Evolutionary conservation across 352 stramenopile genomes (phyloP), one percentile per base, ranked within the genome.

Genomic region (Pythium periplocum): DNA sequence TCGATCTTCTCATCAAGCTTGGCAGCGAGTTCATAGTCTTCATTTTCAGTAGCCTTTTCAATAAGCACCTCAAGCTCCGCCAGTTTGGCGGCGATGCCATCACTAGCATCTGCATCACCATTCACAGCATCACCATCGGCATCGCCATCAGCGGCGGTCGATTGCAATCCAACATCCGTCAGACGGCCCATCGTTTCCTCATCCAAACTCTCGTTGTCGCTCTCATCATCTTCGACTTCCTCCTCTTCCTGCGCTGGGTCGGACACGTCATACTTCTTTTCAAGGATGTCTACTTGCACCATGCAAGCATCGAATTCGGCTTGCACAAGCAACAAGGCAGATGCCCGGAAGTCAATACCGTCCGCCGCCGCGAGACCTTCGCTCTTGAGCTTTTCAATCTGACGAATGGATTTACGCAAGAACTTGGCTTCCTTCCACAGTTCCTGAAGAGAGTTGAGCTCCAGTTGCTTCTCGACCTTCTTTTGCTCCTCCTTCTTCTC

Each of bases 401-500:
- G 76, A 10, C 73, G 73, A 31, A 90, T 52, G 3, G 80, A 73
- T 4, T 64, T 59, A 10, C 75, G 68, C 45, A 94, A 45, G 39
- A 84, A 66, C 49, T 81, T 83, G 11, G 71, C 71, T 62, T 90
- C 78, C 52, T 91, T 86, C 75, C 82, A 90, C 53, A 91, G 51
- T 53, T 88, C 81, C n/a, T 86, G 63, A 4, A 93, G 40, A 40
- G 68, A 73, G 42, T 64, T 77, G 31, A 91, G 53, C 44, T 91
- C 83, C 30, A 93, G 49, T 38, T 85, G 71, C 38, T 88, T 90
- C 48, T 93, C 79, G 45, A 90, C 73, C 34, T 71, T 70, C 50
- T 86, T 81, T 5, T 87, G 65, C 51, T 91, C 81, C 34, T 84
- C 70, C 59, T 87, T 85, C 66, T 91, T 90, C 43, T 85, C 77